Evolutionary conservation across 441 rosid species (phyloP).

Genomic region (Omphalea diandra): DNA sequence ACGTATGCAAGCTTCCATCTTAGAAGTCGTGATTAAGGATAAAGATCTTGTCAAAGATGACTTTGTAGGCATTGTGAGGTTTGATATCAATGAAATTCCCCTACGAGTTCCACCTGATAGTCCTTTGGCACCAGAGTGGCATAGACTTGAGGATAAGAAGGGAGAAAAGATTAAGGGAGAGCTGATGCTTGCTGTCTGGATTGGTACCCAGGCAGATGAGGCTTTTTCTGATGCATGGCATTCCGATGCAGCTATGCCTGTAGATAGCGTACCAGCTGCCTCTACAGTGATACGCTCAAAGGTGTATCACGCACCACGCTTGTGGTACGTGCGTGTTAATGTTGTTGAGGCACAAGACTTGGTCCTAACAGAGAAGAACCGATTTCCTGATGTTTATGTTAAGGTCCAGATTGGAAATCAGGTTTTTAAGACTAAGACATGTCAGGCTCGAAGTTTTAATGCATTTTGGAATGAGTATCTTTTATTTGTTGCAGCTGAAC

Average conservation of each 20-base stretch:
- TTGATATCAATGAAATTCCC: conserved; percentile 79
- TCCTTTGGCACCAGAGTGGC: conserved; percentile 97
- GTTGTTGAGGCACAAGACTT: conserved; percentile 87
- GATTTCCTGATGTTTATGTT: conserved; percentile 83
- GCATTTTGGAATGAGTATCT: conserved; percentile 97
- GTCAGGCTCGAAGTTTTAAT: conserved; percentile 72
- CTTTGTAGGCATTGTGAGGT: conserved; percentile 74
- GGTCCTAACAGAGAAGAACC: conserved; percentile 66
- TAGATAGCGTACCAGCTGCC: conserved; percentile 54
- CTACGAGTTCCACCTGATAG: conserved; percentile 91
- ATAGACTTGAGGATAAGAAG: conserved; percentile 75
- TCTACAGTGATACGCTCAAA: conserved; percentile 70
- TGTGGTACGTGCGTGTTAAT: conserved; percentile 92
- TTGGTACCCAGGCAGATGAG: conserved; percentile 97
- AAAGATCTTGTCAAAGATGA: conserved; percentile 83
- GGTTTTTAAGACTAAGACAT: conserved; percentile 75
- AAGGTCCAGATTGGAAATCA: conserved; percentile 85
- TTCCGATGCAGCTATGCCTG: conserved; percentile 88
- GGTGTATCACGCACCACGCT: conserved; percentile 86
- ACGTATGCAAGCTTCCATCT: conserved; percentile 81
- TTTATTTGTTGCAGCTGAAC: conserved; percentile 82
- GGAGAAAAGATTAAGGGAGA: conserved; percentile 94
- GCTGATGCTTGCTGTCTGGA: conserved; percentile 95
- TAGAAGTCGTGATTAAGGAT: conserved; percentile 86
- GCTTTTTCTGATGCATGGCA: conserved; percentile 97